phyloP scores from a whole-genome alignment of 2,329 filamentous ascomycete species.

The Trichoderma koningiopsis region DNA sequence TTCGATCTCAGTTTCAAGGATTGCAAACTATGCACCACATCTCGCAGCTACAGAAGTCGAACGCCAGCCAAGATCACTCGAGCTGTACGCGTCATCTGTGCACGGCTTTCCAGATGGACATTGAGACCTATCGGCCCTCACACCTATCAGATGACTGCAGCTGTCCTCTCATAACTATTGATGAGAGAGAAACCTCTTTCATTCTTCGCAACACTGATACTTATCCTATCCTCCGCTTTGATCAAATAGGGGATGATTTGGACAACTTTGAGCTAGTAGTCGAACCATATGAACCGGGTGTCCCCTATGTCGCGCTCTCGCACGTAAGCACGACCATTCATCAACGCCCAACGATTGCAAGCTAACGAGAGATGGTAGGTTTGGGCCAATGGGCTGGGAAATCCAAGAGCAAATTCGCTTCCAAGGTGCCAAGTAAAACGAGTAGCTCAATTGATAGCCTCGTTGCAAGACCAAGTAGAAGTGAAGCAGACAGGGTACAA shows the following conservation, averaged over 20 bases:
- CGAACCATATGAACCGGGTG: slow-evolving; percentile 31
- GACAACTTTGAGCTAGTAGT: slow-evolving; percentile 29
- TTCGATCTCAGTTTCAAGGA: slow-evolving; percentile 30
- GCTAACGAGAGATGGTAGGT: slow-evolving; percentile 29
- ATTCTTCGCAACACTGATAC: slow-evolving; percentile 28
- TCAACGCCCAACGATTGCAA: too few relatives aligned
- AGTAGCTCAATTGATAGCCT: slow-evolving; percentile 32
- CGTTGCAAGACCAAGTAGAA: slow-evolving; percentile 26
- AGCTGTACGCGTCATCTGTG: slow-evolving; percentile 34
- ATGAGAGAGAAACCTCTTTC: slow-evolving; percentile 26
- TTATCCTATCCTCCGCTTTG: slow-evolving; percentile 30
- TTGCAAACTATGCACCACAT: slow-evolving; percentile 33
- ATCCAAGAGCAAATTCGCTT: slow-evolving; percentile 36
- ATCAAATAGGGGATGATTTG: slow-evolving; percentile 8
- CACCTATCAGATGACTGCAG: slow-evolving; percentile 31
- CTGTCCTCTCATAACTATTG: slow-evolving; percentile 31
- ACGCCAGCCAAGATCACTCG: slow-evolving; percentile 30
- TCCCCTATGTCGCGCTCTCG: slow-evolving; percentile 40
- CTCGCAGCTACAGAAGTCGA: slow-evolving; percentile 29
- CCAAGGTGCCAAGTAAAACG: slow-evolving; percentile 37
- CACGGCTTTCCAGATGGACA: slow-evolving; percentile 37
- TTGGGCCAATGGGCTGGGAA: slow-evolving; percentile 43
- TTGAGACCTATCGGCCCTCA: slow-evolving; percentile 32
- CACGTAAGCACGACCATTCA: slow-evolving; percentile 34
- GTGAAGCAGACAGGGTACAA: neutral